Percentiles rank a stretch among this genome's conserved stretches.
Conservation (phyloP, 257 asterid species). For the Nicotiana tabacum region DNA sequence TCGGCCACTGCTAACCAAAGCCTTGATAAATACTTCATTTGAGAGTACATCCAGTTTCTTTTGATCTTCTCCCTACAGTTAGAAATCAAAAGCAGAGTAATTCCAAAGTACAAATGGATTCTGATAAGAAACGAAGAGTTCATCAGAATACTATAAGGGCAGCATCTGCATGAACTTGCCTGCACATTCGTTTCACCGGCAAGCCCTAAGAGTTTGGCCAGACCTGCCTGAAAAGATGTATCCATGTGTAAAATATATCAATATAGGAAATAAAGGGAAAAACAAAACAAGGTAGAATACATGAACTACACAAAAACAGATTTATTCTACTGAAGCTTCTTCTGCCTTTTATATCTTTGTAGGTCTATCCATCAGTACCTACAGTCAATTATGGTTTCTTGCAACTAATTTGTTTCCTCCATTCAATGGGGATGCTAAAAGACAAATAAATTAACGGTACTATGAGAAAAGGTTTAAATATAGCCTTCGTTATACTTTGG, state of each 20-base stretch:
- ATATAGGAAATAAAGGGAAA: background rate
- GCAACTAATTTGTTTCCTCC: background rate
- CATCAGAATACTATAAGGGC: background rate
- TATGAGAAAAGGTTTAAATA: too few species aligned
- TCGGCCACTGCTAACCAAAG: constrained; percentile 92
- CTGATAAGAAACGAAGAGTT: background rate
- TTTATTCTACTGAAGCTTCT: background rate
- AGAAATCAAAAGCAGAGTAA: background rate
- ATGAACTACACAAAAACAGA: background rate
- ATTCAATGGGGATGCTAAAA: background rate
- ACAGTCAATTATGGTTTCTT: background rate
- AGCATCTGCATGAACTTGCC: constrained; percentile 36
- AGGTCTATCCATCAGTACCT: background rate
- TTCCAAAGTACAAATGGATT: background rate
- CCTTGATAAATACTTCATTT: constrained; percentile 87
- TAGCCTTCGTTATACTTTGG: too few species aligned
- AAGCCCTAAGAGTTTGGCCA: constrained; percentile 93
- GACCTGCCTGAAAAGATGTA: constrained; percentile 66
- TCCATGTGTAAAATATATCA: background rate
- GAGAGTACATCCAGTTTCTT: constrained; percentile 95
- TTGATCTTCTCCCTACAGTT: constrained; percentile 76
- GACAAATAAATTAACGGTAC: background rate
- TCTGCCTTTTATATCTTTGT: background rate
- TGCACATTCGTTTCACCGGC: constrained; percentile 98
- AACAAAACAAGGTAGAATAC: background rate